phyloP scores from a whole-genome alignment of 2,329 filamentous ascomycete species.

The Cryphonectria nitschkei region DNA sequence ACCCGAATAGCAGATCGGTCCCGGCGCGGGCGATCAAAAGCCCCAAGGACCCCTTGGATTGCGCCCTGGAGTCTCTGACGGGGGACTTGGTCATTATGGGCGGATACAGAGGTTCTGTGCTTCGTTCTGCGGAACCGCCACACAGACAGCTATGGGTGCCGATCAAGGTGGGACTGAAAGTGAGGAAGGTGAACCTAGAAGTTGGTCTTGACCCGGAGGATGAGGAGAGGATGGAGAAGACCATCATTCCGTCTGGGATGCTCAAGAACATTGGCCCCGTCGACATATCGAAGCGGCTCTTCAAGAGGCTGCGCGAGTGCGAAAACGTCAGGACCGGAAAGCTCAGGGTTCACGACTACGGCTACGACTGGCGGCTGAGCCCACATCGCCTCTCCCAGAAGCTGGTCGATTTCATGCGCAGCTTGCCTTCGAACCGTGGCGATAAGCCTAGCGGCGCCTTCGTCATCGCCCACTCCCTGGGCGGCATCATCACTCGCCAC shows the following conservation, averaged over 20 bases:
- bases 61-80: slow-evolving; percentile 67
- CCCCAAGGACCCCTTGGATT: slow-evolving; percentile 48
- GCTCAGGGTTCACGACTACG: slow-evolving; percentile 84
- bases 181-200: slow-evolving; percentile 89
- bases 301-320: slow-evolving; percentile 75
- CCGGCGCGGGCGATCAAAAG: slow-evolving; percentile 32
- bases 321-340: slow-evolving; percentile 73
- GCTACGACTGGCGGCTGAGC: slow-evolving; percentile 92
- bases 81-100: slow-evolving; percentile 89
- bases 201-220: slow-evolving; percentile 81
- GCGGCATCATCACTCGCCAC: slow-evolving; percentile 85
- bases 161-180: slow-evolving; percentile 87
- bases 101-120: slow-evolving; percentile 87
- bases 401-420: slow-evolving; percentile 74
- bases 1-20: slow-evolving; percentile 29
- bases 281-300: slow-evolving; percentile 81
- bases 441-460: slow-evolving; percentile 67
- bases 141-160: slow-evolving; percentile 93
- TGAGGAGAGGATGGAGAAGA: slow-evolving; percentile 80
- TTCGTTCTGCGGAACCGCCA: slow-evolving; percentile 79
- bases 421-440: slow-evolving; percentile 71
- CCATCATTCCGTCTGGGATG: slow-evolving; percentile 85
- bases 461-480: slow-evolving; percentile 85
- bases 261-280: slow-evolving; percentile 90
- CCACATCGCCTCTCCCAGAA: slow-evolving; percentile 74